phyloP scores from a whole-genome alignment of 768 basidiomycete species.

The Auricularia cornea region DNA sequence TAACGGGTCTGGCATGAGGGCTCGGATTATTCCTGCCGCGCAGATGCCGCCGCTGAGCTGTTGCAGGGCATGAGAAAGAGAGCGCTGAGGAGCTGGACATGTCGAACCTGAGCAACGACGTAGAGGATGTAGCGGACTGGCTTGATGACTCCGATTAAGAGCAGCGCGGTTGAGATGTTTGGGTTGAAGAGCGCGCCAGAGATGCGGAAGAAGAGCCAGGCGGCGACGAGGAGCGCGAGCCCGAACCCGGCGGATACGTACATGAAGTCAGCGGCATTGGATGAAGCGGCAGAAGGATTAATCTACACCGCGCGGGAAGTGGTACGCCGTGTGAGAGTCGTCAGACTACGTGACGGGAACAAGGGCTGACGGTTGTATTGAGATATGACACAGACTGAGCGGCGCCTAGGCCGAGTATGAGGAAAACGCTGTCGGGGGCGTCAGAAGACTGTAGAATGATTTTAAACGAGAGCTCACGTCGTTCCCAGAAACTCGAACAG shows the following conservation, averaged over 20 bases:
- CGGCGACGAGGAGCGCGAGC: slow-evolving; percentile 50
- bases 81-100: not conserved
- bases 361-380: not conserved
- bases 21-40: slow-evolving; percentile 46
- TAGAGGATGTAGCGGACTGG: slow-evolving; percentile 52
- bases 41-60: slow-evolving; percentile 47
- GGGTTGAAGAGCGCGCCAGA: slow-evolving; percentile 65
- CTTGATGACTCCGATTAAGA: slow-evolving; percentile 45
- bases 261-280: not conserved
- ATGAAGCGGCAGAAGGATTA: not conserved
- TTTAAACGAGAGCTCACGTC: not conserved
- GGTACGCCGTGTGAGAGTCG: too few relatives aligned
- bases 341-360: not conserved
- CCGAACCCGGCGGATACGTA: slow-evolving; percentile 22
- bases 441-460: not conserved
- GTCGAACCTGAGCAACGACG: slow-evolving; percentile 42
- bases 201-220: slow-evolving; percentile 59
- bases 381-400: not conserved
- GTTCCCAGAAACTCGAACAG: not conserved
- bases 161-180: slow-evolving; percentile 49
- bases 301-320: too few relatives aligned
- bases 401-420: not conserved
- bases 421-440: not conserved
- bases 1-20: slow-evolving; percentile 46
- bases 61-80: slow-evolving; percentile 1